phyloP scores from a whole-genome alignment of 495 filamentous ascomycete species.

The Aspergillus biplanus region DNA sequence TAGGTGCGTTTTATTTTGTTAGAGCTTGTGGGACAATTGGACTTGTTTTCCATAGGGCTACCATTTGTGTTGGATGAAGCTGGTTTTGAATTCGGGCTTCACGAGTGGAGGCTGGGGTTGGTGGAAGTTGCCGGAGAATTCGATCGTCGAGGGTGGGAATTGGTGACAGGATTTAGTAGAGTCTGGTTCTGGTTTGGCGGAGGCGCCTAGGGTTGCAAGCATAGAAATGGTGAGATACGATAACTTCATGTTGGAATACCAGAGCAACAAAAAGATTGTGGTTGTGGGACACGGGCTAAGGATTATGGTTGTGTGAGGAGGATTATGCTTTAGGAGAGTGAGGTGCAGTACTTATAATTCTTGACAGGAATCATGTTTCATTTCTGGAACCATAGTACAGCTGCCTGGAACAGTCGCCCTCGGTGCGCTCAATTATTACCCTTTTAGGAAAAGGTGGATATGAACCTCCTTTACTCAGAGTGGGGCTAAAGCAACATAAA shows the following conservation, averaged over 20 bases:
- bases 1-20: conserved; percentile 14
- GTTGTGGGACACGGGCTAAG: neutral
- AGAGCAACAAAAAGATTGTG: neutral
- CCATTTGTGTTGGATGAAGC: conserved; percentile 38
- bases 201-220: conserved; percentile 6
- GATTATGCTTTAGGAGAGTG: neutral
- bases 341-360: neutral
- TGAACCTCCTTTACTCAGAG: neutral
- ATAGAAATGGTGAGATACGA: conserved; percentile 6
- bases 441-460: neutral
- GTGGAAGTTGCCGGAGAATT: conserved; percentile 30
- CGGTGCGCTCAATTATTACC: conserved; percentile 15
- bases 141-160: conserved; percentile 26
- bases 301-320: neutral
- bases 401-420: neutral
- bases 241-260: neutral
- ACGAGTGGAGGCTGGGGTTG: conserved; percentile 34
- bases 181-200: conserved; percentile 10
- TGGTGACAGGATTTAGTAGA: conserved; percentile 12
- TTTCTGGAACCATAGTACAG: neutral
- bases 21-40: neutral
- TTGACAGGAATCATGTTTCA: neutral
- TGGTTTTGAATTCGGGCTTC: conserved; percentile 30
- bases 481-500: neutral
- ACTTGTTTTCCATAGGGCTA: conserved; percentile 8